A percentile compares a stretch with the other conserved stretches of the same genome.
phyloP scores from a whole-genome alignment of 306 rosid species.

The Cucumis hystrix region DNA sequence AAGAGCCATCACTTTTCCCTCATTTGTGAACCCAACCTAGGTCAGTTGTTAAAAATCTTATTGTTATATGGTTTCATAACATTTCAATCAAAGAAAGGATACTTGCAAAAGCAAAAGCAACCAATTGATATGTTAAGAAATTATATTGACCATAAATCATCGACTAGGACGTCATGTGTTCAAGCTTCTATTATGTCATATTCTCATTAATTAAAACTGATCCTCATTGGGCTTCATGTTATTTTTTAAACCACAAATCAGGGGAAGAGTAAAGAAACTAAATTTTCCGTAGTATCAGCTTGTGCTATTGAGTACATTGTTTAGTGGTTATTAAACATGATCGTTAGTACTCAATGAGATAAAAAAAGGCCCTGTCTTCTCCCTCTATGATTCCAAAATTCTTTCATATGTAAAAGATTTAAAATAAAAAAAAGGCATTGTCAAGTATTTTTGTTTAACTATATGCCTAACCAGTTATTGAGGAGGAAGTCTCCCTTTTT shows the following conservation, averaged over 20 bases:
- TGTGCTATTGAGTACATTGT: background rate
- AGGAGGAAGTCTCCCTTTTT: background rate
- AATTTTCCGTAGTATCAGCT: background rate
- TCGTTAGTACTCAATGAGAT: background rate
- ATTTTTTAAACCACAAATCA: background rate
- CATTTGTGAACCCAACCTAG: constrained; percentile 90
- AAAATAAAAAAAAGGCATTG: background rate
- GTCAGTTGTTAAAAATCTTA: constrained; percentile 6
- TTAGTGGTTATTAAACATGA: background rate
- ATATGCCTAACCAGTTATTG: background rate
- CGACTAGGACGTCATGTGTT: background rate
- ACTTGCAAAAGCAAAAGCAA: background rate
- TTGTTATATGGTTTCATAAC: constrained; percentile 1
- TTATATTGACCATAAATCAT: background rate
- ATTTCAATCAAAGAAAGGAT: background rate
- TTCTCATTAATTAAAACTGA: background rate
- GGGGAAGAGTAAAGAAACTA: background rate
- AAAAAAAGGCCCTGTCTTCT: background rate
- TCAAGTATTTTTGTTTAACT: background rate
- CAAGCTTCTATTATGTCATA: background rate
- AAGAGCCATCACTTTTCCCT: constrained; percentile 74
- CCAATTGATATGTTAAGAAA: background rate
- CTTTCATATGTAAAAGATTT: background rate
- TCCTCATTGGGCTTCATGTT: background rate
- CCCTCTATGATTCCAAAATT: background rate